Percentiles rank a stretch among this genome's conserved stretches.
Conservation (phyloP, 2,329 filamentous ascomycete genomes). For the Talaromyces atroroseus region DNA sequence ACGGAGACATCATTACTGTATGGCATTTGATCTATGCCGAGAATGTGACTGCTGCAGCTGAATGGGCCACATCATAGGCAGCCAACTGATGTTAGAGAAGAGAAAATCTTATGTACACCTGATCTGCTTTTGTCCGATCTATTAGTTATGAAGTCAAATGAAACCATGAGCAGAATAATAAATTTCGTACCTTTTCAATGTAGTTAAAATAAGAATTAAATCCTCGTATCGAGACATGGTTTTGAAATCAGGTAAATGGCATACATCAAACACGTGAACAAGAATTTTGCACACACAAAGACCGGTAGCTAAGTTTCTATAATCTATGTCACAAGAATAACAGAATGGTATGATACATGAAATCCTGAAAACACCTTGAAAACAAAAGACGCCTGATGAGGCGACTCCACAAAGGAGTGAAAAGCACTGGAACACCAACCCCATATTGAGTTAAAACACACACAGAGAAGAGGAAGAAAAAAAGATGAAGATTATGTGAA, state of each 20-base stretch:
- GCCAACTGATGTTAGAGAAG: no score
- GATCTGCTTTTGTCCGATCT: no score
- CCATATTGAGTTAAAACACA: not conserved
- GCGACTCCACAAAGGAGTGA: not conserved
- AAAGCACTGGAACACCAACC: slow-evolving; percentile 7
- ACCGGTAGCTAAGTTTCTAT: slow-evolving; percentile 1
- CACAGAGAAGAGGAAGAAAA: not conserved
- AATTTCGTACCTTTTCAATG: not conserved
- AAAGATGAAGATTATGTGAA: slow-evolving; percentile 4
- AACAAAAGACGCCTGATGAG: slow-evolving; percentile 5
- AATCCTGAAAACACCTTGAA: slow-evolving; percentile 9
- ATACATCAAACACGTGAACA: not conserved
- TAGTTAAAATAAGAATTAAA: not conserved
- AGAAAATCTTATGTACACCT: no score
- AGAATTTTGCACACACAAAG: not conserved
- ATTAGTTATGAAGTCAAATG: not conserved
- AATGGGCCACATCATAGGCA: slow-evolving; percentile 6
- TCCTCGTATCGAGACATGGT: not conserved
- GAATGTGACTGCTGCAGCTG: slow-evolving; percentile 15
- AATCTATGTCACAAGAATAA: slow-evolving; percentile 15
- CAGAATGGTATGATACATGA: slow-evolving; percentile 13
- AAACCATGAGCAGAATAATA: not conserved
- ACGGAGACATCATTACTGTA: slow-evolving; percentile 17
- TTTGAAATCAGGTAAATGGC: not conserved
- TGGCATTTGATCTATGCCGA: slow-evolving; percentile 18